Base-by-base conservation (phyloP, 2,329 filamentous ascomycete species). In the Ophiostoma ulmi region DNA sequence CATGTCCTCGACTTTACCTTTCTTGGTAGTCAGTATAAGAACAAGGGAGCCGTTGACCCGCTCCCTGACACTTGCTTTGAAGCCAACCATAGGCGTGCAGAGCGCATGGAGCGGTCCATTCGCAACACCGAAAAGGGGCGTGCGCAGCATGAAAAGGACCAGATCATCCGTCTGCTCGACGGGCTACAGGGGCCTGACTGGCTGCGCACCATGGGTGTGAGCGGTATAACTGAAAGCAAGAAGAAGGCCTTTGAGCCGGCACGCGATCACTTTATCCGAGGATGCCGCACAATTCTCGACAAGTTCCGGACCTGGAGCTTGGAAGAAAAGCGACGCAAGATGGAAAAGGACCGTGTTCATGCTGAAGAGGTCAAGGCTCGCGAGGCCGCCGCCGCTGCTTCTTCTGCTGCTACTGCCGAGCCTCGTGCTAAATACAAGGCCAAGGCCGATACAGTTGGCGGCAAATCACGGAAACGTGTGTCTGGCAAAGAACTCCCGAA, bases 161-260 rank as follows among this genome's bases (percentile, higher is more conserved):
- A 89, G 75, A 86, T 90, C 58, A 84, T 87, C 70, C 83, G 87
- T 44, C 79, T 90, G 20, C 84, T 97, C 7, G 93, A 95, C 70
- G 93, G 93, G 22, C 85, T 99, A 0, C 91, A 93, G 78, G 92
- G 94, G 2, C 92, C 91, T 71, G 95, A 98, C 79, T 99, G 95
- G 95, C 83, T 97, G 71, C 90, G 91, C 73, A 87, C 94, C 4
- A 93, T 99, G 88, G 95, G 94, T 36, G 90, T 98, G 44, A 94
- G 89, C 74, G 92, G 87, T 26, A 82, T 96, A 52, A 96, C 93
- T 0, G 94, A 97, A 77, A 88, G 88, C 31, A 92, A 92, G 76
- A 94, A 92, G 80, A 95, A 91, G 78, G 87, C 90, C 39, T 97
- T 93, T 79, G 93, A 97, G 79, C 89, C 91, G 2, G 95, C 95